Conservation (phyloP, 2,329 filamentous ascomycete species). For the Talaromyces sp. region DNA sequence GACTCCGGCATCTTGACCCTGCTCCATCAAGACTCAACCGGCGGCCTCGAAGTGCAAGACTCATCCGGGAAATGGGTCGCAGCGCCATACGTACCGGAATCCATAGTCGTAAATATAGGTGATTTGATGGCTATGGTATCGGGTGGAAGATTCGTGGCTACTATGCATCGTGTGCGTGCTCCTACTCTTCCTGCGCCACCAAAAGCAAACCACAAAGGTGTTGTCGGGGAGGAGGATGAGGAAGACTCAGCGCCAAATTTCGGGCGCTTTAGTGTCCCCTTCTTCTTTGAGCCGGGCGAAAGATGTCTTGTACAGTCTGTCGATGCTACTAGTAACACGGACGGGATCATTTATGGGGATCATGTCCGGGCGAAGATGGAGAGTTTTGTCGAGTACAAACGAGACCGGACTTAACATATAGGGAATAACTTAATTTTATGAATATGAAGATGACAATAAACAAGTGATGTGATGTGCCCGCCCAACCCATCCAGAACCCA, state of each 20-base stretch:
- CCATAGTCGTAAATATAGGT: constrained; percentile 47
- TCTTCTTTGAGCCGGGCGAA: constrained; percentile 49
- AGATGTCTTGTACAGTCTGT: constrained; percentile 40
- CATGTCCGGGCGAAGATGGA: constrained; percentile 46
- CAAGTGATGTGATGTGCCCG: not conserved
- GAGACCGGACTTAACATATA: not conserved
- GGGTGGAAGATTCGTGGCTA: constrained; percentile 45
- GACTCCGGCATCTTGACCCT: constrained; percentile 50
- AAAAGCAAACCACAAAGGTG: not conserved
- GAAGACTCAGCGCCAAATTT: constrained; percentile 13
- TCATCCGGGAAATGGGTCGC: constrained; percentile 41
- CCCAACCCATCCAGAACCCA: not conserved
- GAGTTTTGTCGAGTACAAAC: constrained; percentile 40
- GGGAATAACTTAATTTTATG: too few species aligned
- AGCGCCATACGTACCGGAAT: constrained; percentile 41
- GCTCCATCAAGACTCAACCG: constrained; percentile 47
- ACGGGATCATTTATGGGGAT: constrained; percentile 40
- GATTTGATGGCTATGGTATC: constrained; percentile 45
- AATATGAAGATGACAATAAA: too few species aligned
- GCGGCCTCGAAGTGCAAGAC: constrained; percentile 48
- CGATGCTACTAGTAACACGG: constrained; percentile 20
- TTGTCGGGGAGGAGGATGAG: not conserved
- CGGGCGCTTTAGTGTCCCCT: constrained; percentile 45
- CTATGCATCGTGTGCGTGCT: constrained; percentile 45
- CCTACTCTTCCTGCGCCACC: constrained; percentile 12